Conservation (phyloP, 1,284 basidiomycete species). For the Tremellales sp. region DNA sequence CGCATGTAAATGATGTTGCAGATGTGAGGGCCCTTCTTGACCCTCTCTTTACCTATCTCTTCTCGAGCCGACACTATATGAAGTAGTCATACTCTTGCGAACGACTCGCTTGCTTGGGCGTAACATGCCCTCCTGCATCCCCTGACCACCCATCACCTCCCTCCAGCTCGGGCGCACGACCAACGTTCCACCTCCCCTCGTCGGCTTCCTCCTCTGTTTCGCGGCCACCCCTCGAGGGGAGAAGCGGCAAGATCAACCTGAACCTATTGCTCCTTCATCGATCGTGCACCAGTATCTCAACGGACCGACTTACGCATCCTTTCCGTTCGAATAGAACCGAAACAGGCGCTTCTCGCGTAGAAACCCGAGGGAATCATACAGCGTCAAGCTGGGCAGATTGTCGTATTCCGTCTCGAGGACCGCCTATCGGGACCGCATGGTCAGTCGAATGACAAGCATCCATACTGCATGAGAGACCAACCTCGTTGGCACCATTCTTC, state of each 20-base stretch:
- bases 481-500: slow-evolving; percentile 74
- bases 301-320: slow-evolving; percentile 46
- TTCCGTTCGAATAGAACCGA: slow-evolving; percentile 86
- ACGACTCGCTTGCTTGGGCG: too few relatives aligned
- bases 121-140: too few relatives aligned
- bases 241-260: slow-evolving; percentile 33
- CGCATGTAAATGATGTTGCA: too few relatives aligned
- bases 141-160: too few relatives aligned
- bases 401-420: slow-evolving; percentile 97
- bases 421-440: slow-evolving; percentile 55
- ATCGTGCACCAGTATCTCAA: background rate
- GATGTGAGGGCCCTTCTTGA: too few relatives aligned
- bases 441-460: background rate
- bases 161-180: slow-evolving; percentile 16
- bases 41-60: too few relatives aligned
- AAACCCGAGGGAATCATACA: slow-evolving; percentile 92
- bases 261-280: slow-evolving; percentile 18
- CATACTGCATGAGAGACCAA: slow-evolving; percentile 35
- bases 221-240: too few relatives aligned
- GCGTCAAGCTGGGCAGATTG: slow-evolving; percentile 75
- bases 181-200: slow-evolving; percentile 16
- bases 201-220: slow-evolving; percentile 29
- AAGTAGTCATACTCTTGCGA: too few relatives aligned
- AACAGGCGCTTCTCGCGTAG: slow-evolving; percentile 90
- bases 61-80: too few relatives aligned